Base-by-base conservation (phyloP, 106 monocot genomes). In the Hemerocallis citrina region DNA sequence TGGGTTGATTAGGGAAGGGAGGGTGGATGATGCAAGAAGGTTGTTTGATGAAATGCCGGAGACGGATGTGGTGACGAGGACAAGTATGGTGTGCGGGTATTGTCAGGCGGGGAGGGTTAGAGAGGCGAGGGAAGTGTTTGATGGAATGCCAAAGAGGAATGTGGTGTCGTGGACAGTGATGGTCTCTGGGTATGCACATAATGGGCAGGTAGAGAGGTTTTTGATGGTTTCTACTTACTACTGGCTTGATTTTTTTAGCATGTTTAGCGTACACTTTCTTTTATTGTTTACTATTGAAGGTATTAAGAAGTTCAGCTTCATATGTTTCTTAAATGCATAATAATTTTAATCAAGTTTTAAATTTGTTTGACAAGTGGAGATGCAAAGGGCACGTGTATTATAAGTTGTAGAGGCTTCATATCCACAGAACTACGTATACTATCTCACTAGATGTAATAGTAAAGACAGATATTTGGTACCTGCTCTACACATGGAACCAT, bases 91-190 rank as follows among this genome's bases (percentile, higher is more conserved):
- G 1, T 41, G 64, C 9, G 92, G 92, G 33, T 81, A 68, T 27
- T 93, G 92, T 62, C 52, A 38, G 54, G 73, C 19, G 0, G 84
- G 92, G 0, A 72, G 71, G 27, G 62, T 65, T 0, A 41, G 78
- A 0, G 88, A 88, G 67, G 92, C 92, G 0, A 67, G 92, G 23
- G 74, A 52, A 32, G 33, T 93, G 5, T 93, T 93, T 40, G 92
- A 93, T 37, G 65, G 21, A 34, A 93, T 93, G 92, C 84, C 83
- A 0, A 39, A 51, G 30, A 24, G 79, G 63, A 59, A 59, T 58
- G 84, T 93, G 1, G 59, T 93, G 6, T 78, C 92, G 1, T 93
- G 92, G 92, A 93, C 92, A 0, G 70, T 76, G 3, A 93, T 93
- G 92, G 39, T 59, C 1, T 59, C 59, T 3, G 92, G 92, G 2